phyloP scores from a whole-genome alignment of 176 grass and related monocot genomes.

The Rhynchospora breviuscula region DNA sequence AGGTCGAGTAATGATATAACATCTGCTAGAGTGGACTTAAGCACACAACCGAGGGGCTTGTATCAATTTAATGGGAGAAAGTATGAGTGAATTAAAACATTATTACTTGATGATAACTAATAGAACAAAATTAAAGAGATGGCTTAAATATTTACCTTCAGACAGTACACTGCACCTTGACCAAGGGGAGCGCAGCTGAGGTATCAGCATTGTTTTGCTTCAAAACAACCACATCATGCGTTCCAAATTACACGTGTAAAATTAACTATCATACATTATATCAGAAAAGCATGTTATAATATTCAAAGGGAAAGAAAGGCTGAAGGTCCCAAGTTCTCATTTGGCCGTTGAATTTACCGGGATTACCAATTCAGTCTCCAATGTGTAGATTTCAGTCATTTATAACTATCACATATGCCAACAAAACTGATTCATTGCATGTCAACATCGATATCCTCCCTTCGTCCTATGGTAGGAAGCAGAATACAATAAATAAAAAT shows the following conservation, averaged over 20 bases:
- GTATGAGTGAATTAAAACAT: not conserved
- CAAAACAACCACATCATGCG: conserved; percentile 84
- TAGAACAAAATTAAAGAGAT: not conserved
- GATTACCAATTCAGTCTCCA: not conserved
- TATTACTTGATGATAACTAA: not conserved
- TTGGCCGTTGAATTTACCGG: not conserved
- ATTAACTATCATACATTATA: not conserved
- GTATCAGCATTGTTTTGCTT: conserved; percentile 86
- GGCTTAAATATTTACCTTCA: conserved; percentile 48
- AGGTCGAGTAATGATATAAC: not conserved
- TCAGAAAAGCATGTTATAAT: not conserved
- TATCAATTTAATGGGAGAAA: not conserved
- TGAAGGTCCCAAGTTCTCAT: not conserved
- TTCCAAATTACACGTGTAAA: conserved; percentile 56
- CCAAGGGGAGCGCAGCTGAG: conserved; percentile 58
- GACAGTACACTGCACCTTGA: conserved; percentile 89
- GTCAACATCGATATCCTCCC: not conserved
- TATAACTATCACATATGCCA: not conserved
- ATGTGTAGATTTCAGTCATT: not conserved
- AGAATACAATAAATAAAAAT: not conserved
- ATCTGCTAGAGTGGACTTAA: not conserved
- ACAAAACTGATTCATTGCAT: not conserved
- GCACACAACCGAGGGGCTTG: not conserved
- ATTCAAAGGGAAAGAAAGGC: not conserved
- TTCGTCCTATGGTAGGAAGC: not conserved